Base-by-base conservation (phyloP, 202 grass and related monocot genomes). In the Zizania palustris region DNA sequence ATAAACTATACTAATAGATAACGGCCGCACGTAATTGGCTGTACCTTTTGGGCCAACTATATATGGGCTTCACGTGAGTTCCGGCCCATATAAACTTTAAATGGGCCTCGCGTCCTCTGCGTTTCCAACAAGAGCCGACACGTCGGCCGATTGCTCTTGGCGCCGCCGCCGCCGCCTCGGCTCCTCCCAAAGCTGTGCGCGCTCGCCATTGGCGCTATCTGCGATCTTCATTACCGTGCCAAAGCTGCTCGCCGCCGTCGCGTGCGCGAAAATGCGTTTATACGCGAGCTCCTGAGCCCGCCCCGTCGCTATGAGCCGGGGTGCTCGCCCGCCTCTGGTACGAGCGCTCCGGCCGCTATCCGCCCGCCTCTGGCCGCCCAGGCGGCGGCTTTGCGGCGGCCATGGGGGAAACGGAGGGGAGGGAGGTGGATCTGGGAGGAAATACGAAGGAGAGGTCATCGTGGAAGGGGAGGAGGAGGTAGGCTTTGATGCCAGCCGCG, bases 361-460 rank as follows among this genome's bases (percentile, higher is more conserved):
- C 43, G 45, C 46, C 44, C 68, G 67, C 45, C 38, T 70, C 50
- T 80, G 71, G 75, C 61, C 48, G 54, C 80, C 60, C 51, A 7
- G 6, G 49, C 80, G 82, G 70, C 58, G 75, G 69, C 75, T 85
- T 40, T 83, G 75, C 70, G 46, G 72, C 49, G 39, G 44, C 60
- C 59, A 48, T 55, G 39, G 63, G n/a, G 63, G 43, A 28, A 64
- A 49, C 72, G 74, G 72, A 1, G 55, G 34, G 35, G 69, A 79
- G 58, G 69, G 53, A 5, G 37, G n/a, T 12, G 48, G 18, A 35
- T 16, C 10, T 69, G 68, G 7, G 3, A 3, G 33, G 14, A 13
- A 60, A 7, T 78, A 74, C 53, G 73, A 21, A 36, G 73, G 21
- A 4, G 37, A 18, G 9, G 2, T 42, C 11, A 6, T 9, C 5